Base-by-base conservation (phyloP, 2,329 filamentous ascomycete species). In the Colletotrichum chlorophyti region DNA sequence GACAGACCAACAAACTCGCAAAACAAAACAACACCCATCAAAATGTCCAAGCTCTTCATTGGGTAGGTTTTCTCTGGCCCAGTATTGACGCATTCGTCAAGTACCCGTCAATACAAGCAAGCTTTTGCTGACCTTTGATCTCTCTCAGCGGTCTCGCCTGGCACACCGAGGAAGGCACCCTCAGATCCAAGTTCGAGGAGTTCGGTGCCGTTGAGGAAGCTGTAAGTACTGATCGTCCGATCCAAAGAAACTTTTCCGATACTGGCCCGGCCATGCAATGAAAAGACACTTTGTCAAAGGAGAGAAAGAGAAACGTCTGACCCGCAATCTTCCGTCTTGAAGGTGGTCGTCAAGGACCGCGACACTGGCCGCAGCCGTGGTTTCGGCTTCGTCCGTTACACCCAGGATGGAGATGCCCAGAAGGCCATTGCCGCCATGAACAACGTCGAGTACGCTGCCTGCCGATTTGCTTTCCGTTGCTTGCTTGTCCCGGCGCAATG, bases 261-360 rank as follows among this genome's bases (percentile, higher is more conserved):
- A 60, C 14, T 50, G 40, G 53, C 40, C 26, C 19, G 24, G 32
- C 15, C 17, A 29, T 45, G 32, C 40, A 51, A 15, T 27, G 43
- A 15, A 50, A n/a, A 52, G 53, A 46, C 46, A 32, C 40, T 43
- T 52, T 46, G 38, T 52, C 46, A 40, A 19, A 14, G 37, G 34
- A 17, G 50, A 23, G 43, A 43, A 35, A 26, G 35, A 53, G 23
- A 40, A 52, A 51, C 46, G 55, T 66, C 62, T 68, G 53, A 66
- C 60, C 31, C 60, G 54, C 42, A 54, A 46, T 40, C 27, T 41
- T 9, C 53, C 43, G 19, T 37, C 37, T 49, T 60, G 19, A 70
- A 98, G 94, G 91, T 97, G 63, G 94, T 99, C 66, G 93, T 98
- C 69, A 98, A 97, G 81, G 94, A 99, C 76, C 91, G 93, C 70